Base-by-base conservation (phyloP, 345 rosid species). In the Eucalyptus regnans region DNA sequence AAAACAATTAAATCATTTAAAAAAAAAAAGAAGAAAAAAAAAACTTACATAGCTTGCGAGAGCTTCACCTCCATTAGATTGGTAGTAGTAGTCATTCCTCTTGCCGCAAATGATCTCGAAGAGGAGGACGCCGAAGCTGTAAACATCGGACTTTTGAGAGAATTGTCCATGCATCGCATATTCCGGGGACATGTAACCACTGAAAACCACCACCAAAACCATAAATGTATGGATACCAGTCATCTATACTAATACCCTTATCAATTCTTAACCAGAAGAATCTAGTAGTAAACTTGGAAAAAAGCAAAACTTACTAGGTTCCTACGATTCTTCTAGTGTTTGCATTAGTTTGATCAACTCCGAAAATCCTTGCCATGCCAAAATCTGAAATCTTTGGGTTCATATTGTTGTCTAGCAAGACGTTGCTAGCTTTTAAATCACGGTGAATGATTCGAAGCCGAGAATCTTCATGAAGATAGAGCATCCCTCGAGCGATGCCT, bases 381-480 rank as follows among this genome's bases (percentile, higher is more conserved):
- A 94, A 94, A 89, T 92, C 94, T 11, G 92, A 29, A 80, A 94
- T 94, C 58, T 91, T 94, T 0, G 95, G 93, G 29, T 89, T 91
- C 93, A 93, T 91, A 7, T 93, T 91, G 8, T 37, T 90, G 46
- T 91, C 93, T 27, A 94, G 60, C 18, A 94, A 87, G 31, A 94
- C 31, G 14, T 94, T 94, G 27, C 94, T 89, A 2, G 94, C 94
- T 84, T 94, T 94, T 2, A 94, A 83, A 51, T 94, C 94, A 4
- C 93, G 91, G 13, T 93, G 95, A 29, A 93, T 91, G n/a, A 94
- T 92, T 29, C 93, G 76, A 5, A 91, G 88, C 4, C 93, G 84
- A 64, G 94, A 93, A 31, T 93, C 93, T 50, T 93, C 94, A 5
- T 94, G 95, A 66, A 93, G 93, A 87, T 93, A 94, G 5, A 93